These are phyloP conservation scores for Pseudogymnoascus sp. DNA, from an alignment of 2,329 filamentous ascomycete genomes.

Conservation along the genomic window DNA sequence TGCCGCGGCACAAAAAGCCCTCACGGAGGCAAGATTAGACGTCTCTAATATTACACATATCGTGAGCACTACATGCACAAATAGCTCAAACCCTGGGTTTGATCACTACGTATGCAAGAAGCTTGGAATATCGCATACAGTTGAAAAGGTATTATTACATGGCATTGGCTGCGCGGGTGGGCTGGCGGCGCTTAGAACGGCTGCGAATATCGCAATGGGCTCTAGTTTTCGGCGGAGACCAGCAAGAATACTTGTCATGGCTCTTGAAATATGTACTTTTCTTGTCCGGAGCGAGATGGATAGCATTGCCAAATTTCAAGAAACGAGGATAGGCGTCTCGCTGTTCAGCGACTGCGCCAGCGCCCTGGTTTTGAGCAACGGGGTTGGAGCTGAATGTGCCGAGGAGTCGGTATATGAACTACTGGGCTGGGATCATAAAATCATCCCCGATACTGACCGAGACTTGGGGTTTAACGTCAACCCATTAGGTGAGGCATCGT, in stretches of 20 bases:
- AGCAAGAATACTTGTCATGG: slow-evolving; percentile 57
- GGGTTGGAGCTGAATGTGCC: slow-evolving; percentile 37
- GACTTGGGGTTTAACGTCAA: slow-evolving; percentile 61
- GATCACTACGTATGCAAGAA: slow-evolving; percentile 56
- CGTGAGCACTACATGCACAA: slow-evolving; percentile 60
- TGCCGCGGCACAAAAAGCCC: slow-evolving; percentile 45
- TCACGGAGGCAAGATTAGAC: slow-evolving; percentile 45
- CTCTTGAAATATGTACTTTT: slow-evolving; percentile 54
- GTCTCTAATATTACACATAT: slow-evolving; percentile 54
- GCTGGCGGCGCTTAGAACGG: slow-evolving; percentile 53
- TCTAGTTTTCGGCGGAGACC: slow-evolving; percentile 49
- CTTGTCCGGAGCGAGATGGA: slow-evolving; percentile 59
- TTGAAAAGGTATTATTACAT: slow-evolving; percentile 58
- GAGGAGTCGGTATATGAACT: slow-evolving; percentile 45
- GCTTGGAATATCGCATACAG: slow-evolving; percentile 47
- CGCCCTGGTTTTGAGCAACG: slow-evolving; percentile 56
- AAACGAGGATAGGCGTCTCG: slow-evolving; percentile 56
- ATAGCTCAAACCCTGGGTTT: slow-evolving; percentile 61
- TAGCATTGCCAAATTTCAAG: slow-evolving; percentile 49
- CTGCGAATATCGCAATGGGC: slow-evolving; percentile 58
- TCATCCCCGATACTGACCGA: slow-evolving; percentile 52
- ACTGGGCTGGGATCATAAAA: slow-evolving; percentile 56
- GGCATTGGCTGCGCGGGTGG: slow-evolving; percentile 61
- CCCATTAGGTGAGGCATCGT: slow-evolving; percentile 41
- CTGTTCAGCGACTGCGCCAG: slow-evolving; percentile 67